These are phyloP conservation scores for Gossypium turneri DNA, from an alignment of 345 rosid genomes.

Conservation along the genomic window DNA sequence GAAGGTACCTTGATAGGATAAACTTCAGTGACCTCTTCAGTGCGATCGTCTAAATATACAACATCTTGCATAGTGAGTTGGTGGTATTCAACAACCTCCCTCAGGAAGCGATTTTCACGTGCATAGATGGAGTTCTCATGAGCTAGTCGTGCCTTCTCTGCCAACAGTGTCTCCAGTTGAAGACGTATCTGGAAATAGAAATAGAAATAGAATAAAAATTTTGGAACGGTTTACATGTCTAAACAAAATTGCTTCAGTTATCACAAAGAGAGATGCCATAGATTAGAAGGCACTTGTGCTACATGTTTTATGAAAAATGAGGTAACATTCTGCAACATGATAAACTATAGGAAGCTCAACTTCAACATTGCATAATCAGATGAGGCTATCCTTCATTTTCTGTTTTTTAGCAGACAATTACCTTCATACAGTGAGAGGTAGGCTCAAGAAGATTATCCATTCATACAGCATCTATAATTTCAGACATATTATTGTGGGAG, in stretches of 20 bases:
- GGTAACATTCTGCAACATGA: no score
- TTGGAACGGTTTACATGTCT: not conserved
- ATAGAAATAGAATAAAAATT: constrained; percentile 12
- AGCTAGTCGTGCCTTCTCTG: constrained; percentile 96
- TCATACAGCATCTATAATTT: no score
- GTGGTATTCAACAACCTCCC: constrained; percentile 93
- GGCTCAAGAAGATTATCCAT: no score
- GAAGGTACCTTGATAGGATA: constrained; percentile 53
- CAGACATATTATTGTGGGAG: no score
- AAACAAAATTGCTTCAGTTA: not conserved
- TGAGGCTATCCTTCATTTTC: no score
- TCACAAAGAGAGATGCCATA: not conserved
- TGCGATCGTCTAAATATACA: constrained; percentile 77
- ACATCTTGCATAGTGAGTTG: constrained; percentile 98
- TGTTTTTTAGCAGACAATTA: no score
- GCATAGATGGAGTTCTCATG: constrained; percentile 79
- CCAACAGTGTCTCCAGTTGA: constrained; percentile 82
- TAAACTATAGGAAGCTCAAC: no score
- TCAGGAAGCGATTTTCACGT: constrained; percentile 82
- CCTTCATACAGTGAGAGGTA: no score
- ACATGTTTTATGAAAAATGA: not conserved
- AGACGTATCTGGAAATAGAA: constrained; percentile 57
- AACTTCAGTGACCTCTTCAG: constrained; percentile 84
- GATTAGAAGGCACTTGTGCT: not conserved
- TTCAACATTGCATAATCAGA: no score